Evolutionary conservation across 768 basidiomycete genomes (phyloP), one percentile per base, ranked within the genome.

Genomic region (Mycena vitilis): DNA sequence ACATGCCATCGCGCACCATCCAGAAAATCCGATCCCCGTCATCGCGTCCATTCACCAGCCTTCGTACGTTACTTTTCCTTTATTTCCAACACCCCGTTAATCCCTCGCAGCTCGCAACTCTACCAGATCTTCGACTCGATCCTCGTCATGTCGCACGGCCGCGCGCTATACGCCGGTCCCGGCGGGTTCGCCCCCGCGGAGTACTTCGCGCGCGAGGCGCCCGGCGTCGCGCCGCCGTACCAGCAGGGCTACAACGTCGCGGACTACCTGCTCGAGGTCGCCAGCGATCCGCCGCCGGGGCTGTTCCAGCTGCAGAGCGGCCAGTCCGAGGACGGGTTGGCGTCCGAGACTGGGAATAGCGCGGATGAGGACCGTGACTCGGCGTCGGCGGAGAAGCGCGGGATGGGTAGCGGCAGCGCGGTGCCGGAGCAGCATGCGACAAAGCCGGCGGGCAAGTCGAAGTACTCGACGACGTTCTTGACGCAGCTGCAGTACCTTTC

Each of bases 21-120:
- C 84, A 0, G 81, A 84, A 36, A 87, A 86, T 55, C 91, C 92
- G 0, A 95, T 92, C 0, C 92, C 93, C 0, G 89, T 96, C 56
- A 90, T 97, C 65, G 91, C 93, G 16, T 94, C 91, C 2, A 93
- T 96, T 52, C 94, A 96, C 79, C 95, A 95, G 73, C 95, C 95
- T 7, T 93, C 89, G 91, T 88, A n/a, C n/a, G n/a, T n/a, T n/a
- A n/a, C n/a, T n/a, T n/a, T n/a, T n/a, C n/a, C n/a, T n/a, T n/a
- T n/a, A n/a, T n/a, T n/a, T n/a, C n/a, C n/a, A n/a, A n/a, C n/a
- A n/a, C n/a, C n/a, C n/a, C n/a, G n/a, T n/a, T n/a, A n/a, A n/a
- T n/a, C n/a, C n/a, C n/a, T 48, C 60, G 22, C 55, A 92, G 91
- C 71, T 95, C 94, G 15, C 91, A 91, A 71, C 83, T 95, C 9